Evolutionary conservation across 2,329 filamentous ascomycete genomes (phyloP), one percentile per base, ranked within the genome.

Genomic region (Arthrinium phaeospermum): DNA sequence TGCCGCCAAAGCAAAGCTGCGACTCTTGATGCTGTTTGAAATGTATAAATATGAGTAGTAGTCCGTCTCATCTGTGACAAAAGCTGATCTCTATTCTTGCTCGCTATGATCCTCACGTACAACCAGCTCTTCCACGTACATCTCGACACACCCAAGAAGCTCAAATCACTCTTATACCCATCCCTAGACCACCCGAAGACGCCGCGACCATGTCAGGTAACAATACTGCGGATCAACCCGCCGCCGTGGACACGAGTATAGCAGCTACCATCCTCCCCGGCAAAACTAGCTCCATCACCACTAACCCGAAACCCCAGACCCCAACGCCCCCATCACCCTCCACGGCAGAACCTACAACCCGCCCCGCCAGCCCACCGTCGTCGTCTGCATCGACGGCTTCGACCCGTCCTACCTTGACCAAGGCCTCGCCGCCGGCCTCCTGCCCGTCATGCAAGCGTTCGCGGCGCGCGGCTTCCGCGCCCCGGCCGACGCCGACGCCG

Each of bases 331-430:
- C 14, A 46, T 70, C 34, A 67, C 47, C 22, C 68, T 73, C 19
- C 72, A 73, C 45, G 68, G 71, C n/a, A 64, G 45, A n/a, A 49
- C 61, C 19, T 75, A 75, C 47, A 22, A 69, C 3, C 47, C 74
- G 16, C 74, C 74, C 12, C 10, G 67, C n/a, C 71, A 69, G 30
- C 81, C 82, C 5, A 83, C 82, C 0, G 82, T 85, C 4, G 80
- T 84, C 1, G 77, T 85, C 45, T 85, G 83, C 70, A 75, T 85
- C 57, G 83, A 85, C 74, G 83, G 84, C 34, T 85, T 85, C 72
- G 84, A 85, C 71, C 83, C 84, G 0, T 77, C 81, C 64, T 85
- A 85, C 70, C 79, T 85, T 12, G 70, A 78, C 7, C 74, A 76
- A 2, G 83, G 82, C 10, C 76, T 83, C 30, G 72, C 77, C 3